Evolutionary conservation across 495 filamentous ascomycete genomes (phyloP).

Genomic region (Annulohypoxylon bovei): DNA sequence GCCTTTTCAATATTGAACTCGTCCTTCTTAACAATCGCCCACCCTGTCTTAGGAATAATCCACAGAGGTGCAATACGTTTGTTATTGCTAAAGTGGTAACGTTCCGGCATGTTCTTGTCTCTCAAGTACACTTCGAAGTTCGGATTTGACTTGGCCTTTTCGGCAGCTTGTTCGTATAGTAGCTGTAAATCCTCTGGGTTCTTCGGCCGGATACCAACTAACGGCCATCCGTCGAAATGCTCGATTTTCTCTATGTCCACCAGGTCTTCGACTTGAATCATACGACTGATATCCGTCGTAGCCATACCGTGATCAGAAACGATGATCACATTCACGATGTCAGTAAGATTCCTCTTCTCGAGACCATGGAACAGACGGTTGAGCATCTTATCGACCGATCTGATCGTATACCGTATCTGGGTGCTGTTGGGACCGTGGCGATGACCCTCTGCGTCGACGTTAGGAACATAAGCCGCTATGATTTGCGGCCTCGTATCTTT

Average conservation of each 20-base stretch:
- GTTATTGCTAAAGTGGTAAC: conserved; percentile 87
- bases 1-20: conserved; percentile 77
- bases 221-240: conserved; percentile 94
- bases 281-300: conserved; percentile 79
- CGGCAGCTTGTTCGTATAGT: conserved; percentile 60
- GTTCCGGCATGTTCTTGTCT: conserved; percentile 83
- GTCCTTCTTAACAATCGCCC: conserved; percentile 82
- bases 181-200: conserved; percentile 65
- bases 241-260: conserved; percentile 77
- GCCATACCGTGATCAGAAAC: conserved; percentile 99
- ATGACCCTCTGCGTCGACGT: conserved; percentile 88
- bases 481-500: conserved; percentile 75
- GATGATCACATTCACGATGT: conserved; percentile 95
- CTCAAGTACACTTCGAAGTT: conserved; percentile 85
- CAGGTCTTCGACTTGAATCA: conserved; percentile 93
- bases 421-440: conserved; percentile 93
- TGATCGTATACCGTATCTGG: conserved; percentile 79
- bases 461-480: conserved; percentile 93
- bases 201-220: conserved; percentile 86
- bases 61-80: conserved; percentile 90
- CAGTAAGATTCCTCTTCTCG: conserved; percentile 81
- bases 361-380: conserved; percentile 78
- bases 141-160: conserved; percentile 64
- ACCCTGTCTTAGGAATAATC: conserved; percentile 90
- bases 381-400: conserved; percentile 80